Evolutionary conservation across 2,329 filamentous ascomycete genomes (phyloP).

Genomic region (Pseudomassariella vexata): DNA sequence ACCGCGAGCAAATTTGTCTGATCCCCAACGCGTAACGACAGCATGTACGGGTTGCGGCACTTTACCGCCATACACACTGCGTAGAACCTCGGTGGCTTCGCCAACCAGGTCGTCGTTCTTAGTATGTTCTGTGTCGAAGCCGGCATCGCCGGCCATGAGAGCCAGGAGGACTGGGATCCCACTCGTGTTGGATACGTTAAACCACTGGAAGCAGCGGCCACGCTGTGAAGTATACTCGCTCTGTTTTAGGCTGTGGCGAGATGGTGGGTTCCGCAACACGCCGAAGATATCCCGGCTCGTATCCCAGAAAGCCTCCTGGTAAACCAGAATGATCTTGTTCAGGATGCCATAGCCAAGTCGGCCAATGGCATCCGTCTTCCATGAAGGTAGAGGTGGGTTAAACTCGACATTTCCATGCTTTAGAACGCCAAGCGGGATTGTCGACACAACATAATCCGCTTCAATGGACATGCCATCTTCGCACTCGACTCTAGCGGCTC

Average conservation of each 20-base stretch:
- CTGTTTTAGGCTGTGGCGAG: conserved; percentile 66
- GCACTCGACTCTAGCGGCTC: conserved; percentile 61
- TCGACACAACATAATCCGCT: conserved; percentile 88
- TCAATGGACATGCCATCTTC: conserved; percentile 71
- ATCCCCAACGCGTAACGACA: conserved; percentile 87
- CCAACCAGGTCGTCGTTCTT: conserved; percentile 69
- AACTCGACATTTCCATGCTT: conserved; percentile 82
- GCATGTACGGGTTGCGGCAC: conserved; percentile 79
- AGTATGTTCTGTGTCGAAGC: conserved; percentile 76
- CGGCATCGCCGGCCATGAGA: conserved; percentile 92
- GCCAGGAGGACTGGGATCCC: conserved; percentile 84
- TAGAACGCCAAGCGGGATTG: conserved; percentile 83
- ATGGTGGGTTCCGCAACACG: conserved; percentile 69
- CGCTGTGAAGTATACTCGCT: conserved; percentile 72
- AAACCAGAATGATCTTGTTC: conserved; percentile 93
- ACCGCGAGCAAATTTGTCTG: conserved; percentile 83
- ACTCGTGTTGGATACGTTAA: conserved; percentile 87
- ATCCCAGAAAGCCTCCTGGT: conserved; percentile 88
- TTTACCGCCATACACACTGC: conserved; percentile 63
- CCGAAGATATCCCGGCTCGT: conserved; percentile 88
- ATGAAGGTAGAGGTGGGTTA: conserved; percentile 79
- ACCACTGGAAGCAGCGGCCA: conserved; percentile 96
- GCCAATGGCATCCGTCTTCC: conserved; percentile 75
- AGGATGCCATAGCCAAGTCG: conserved; percentile 88
- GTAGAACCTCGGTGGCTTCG: conserved; percentile 75